Base-by-base conservation (phyloP, 2,329 filamentous ascomycete species). In the Pseudogymnoascus verrucosus region DNA sequence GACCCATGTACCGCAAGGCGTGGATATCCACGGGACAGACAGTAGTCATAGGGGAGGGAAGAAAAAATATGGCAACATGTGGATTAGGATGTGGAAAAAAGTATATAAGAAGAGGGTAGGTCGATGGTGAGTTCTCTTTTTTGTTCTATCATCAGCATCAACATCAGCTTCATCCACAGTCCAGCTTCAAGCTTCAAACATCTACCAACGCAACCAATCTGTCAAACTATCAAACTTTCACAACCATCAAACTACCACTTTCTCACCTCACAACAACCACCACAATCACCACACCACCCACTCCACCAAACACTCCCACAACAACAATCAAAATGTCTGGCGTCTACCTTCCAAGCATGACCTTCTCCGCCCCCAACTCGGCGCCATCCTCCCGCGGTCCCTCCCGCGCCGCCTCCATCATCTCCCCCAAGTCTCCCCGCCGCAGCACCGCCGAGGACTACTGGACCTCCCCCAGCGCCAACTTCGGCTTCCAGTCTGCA, bases 1-100 rank as follows among this genome's bases (percentile, higher is more conserved):
- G n/a, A 57, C 51, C 51, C 51, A 57, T 57, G 51, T 57, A 57
- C 28, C 28, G 51, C 51, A 57, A 57, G 51, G 51, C 51, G 51
- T 57, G 51, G 51, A 57, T 57, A 57, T 57, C 51, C 28, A 57
- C 28, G 51, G 51, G 51, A 19, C 28, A 57, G 21, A 23, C 21
- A 23, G 21, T 23, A 23, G 51, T 57, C 51, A 57, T 57, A 57
- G 28, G 28, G 21, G 16, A 16, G 10, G 36, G 36, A 3, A 10
- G 14, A 16, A 57, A 31, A 34, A 34, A 19, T 8, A 57, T 57
- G 51, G 51, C n/a, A 23, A 19, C 4, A n/a, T 12, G 51, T 57
- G 26, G 51, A 57, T 57, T 19, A n/a, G 8, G 28, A 21, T 57
- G n/a, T 16, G 26, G 21, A 26, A 34, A 57, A 34, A 57, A 57